Conservation (phyloP, 495 filamentous ascomycete genomes). For the Hypoxylon rickii region DNA sequence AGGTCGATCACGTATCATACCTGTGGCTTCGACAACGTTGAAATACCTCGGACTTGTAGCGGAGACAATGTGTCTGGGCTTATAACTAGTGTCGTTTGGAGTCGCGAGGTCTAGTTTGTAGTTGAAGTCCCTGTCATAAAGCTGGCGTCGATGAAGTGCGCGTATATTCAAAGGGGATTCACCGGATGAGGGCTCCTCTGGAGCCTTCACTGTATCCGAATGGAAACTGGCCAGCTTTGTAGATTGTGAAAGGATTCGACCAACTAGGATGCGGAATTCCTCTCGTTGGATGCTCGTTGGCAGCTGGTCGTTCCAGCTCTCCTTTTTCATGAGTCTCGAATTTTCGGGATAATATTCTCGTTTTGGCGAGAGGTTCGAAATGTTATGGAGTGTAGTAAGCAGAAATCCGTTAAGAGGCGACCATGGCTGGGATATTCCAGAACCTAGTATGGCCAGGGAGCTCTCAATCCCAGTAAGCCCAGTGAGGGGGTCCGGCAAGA, state of each 20-base stretch:
- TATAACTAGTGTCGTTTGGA: constrained; percentile 18
- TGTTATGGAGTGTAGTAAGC: constrained; percentile 12
- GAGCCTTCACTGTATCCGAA: neutral
- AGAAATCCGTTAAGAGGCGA: constrained; percentile 28
- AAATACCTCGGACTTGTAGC: constrained; percentile 18
- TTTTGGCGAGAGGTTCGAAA: constrained; percentile 56
- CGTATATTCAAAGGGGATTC: constrained; percentile 39
- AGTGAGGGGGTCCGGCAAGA: constrained; percentile 61
- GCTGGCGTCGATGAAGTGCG: constrained; percentile 42
- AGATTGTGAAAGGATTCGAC: constrained; percentile 48
- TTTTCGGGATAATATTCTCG: constrained; percentile 61
- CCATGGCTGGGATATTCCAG: constrained; percentile 52
- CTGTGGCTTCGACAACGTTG: constrained; percentile 38
- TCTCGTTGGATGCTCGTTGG: constrained; percentile 58
- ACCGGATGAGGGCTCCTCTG: neutral
- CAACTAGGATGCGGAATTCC: constrained; percentile 42
- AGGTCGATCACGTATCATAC: constrained; percentile 37
- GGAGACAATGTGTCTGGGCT: constrained; percentile 23
- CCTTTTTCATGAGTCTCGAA: constrained; percentile 53
- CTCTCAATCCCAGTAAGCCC: constrained; percentile 63
- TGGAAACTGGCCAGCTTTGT: constrained; percentile 40
- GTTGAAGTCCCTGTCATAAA: constrained; percentile 40
- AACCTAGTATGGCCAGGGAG: constrained; percentile 54
- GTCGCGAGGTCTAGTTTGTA: constrained; percentile 4
- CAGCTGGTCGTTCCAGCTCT: constrained; percentile 50